Conservation (phyloP, 2,329 filamentous ascomycete species). For the Aspergillus sp. region DNA sequence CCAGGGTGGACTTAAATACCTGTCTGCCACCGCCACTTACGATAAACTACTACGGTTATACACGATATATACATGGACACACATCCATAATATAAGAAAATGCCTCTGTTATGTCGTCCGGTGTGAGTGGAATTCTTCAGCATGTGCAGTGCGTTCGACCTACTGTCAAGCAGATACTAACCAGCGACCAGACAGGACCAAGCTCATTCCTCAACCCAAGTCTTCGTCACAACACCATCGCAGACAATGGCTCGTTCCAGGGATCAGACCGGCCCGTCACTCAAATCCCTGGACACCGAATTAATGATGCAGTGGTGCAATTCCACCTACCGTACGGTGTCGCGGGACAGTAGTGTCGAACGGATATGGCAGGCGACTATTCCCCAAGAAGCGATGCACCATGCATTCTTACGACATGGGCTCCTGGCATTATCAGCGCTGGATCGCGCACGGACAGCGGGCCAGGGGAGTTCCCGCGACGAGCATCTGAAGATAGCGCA, state of each 20-base stretch:
- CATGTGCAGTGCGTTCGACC: no score
- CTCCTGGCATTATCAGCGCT: slow-evolving; percentile 30
- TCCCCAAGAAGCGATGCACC: slow-evolving; percentile 22
- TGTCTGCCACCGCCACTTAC: no score
- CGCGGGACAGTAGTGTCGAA: slow-evolving; percentile 16
- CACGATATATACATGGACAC: no score
- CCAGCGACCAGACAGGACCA: neutral
- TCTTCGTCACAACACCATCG: no score
- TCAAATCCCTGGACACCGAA: slow-evolving; percentile 24
- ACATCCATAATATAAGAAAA: no score
- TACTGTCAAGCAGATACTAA: no score
- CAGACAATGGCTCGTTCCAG: neutral
- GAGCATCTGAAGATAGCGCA: slow-evolving; percentile 22
- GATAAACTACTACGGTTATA: no score
- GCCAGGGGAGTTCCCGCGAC: slow-evolving; percentile 8
- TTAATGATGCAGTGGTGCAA: slow-evolving; percentile 31
- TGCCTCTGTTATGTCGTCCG: no score
- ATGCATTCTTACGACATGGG: slow-evolving; percentile 25
- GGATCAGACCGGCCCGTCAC: slow-evolving; percentile 3
- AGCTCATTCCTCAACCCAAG: slow-evolving; percentile 4
- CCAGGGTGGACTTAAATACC: no score
- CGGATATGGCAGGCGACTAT: slow-evolving; percentile 25
- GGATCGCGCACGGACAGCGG: slow-evolving; percentile 15
- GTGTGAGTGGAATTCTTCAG: no score
- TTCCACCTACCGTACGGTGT: slow-evolving; percentile 25